A percentile compares a stretch with the other conserved stretches of the same genome.
These are phyloP conservation scores for Xylaria multiplex DNA, from an alignment of 2,329 filamentous ascomycete species.

Conservation along the genomic window DNA sequence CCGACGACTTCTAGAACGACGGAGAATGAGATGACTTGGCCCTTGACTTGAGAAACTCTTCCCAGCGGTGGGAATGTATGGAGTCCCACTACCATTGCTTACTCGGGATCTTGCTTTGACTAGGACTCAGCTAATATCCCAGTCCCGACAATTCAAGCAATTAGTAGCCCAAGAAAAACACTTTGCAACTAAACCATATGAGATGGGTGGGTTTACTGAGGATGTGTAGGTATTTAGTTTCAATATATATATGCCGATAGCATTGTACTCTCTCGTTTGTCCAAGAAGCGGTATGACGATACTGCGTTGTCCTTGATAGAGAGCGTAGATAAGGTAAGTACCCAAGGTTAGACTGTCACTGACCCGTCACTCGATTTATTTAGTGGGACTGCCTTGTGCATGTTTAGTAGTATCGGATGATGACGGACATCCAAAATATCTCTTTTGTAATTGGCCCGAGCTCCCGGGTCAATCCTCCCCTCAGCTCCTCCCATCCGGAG, in stretches of 20 bases:
- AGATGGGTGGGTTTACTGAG: not conserved
- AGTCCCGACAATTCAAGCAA: not conserved
- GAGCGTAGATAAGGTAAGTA: not conserved
- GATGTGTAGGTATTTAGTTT: not conserved
- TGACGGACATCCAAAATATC: constrained; percentile 8
- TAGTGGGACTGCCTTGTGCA: not conserved
- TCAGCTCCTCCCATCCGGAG: constrained; percentile 18
- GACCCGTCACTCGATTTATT: too few relatives aligned
- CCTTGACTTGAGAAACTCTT: constrained; percentile 72
- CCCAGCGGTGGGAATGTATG: constrained; percentile 76
- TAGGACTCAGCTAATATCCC: not conserved
- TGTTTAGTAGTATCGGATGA: constrained; percentile 7
- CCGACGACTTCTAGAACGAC: constrained; percentile 74
- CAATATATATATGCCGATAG: not conserved
- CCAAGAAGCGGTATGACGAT: too few relatives aligned
- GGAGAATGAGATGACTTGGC: constrained; percentile 66
- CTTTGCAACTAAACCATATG: not conserved
- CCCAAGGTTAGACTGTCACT: too few relatives aligned
- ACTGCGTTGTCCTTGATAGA: too few relatives aligned
- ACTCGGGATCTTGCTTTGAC: not conserved
- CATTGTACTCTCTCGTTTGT: not conserved
- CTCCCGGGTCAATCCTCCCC: constrained; percentile 11
- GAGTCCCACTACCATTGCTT: constrained; percentile 51
- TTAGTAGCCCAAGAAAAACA: not conserved
- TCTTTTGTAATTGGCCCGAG: constrained; percentile 23